Evolutionary conservation across 257 asterid genomes (phyloP), one percentile per base, ranked within the genome.

Genomic region (Solanum gandarillasii): DNA sequence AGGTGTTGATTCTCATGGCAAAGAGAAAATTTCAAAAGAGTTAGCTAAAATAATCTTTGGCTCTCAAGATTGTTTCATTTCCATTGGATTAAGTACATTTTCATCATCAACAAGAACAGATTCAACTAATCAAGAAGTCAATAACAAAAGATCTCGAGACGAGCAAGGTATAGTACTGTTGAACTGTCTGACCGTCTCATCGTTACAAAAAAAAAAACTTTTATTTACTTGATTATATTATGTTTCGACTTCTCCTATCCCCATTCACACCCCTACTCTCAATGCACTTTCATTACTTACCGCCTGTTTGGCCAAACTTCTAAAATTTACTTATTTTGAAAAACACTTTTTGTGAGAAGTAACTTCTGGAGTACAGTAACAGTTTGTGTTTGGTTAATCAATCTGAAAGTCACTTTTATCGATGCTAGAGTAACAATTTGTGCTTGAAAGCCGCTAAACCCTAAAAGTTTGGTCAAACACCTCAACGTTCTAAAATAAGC

Each of bases 11-110:
- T 58, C 73, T n/a, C 90, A 88, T 25, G 98, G 95, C 9, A 95
- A 95, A 88, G 98, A 94, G 88, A 91, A 84, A 55, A 85, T 92
- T 43, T 96, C 96, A 13, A 93, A 89, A 86, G 99, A 95, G 87
- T 82, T 97, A 2, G 95, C 97, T 4, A 93, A 84, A 62, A 39
- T 88, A 29, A 89, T 97, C 29, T 97, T 95, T 52, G 98, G 95
- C 9, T 93, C 95, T 14, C 75, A 90, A 78, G 95, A 93, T n/a
- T 88, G 79, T 86, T 93, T 91, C 85, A 27, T 90, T 5, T 16
- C 93, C 27, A 86, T 95, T 32, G 90, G 95, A 5, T 87, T 90
- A 29, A 94, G 98, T 87, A 88, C 85, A 13, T 94, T 92, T 78
- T 89, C 94, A 16, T 88, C 89, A 55, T n/a, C 90, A 72, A 23